Conservation (phyloP, 495 filamentous ascomycete genomes). For the Neurospora sp. region DNA sequence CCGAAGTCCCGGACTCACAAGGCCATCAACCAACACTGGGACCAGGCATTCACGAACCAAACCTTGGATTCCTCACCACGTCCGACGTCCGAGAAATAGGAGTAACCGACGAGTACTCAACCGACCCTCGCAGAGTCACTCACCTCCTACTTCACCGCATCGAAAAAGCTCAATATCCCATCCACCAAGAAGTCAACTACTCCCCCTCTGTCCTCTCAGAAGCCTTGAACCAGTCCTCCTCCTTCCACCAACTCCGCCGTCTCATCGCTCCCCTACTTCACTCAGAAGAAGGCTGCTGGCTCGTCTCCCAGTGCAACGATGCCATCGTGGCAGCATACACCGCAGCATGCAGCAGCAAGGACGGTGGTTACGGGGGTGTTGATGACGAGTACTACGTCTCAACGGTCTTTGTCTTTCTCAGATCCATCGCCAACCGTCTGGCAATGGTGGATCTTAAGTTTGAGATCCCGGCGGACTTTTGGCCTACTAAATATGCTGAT, state of each 20-base stretch:
- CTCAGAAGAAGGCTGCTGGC: not conserved
- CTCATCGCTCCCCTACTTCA: slow-evolving; percentile 1
- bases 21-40: too few species aligned
- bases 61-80: not conserved
- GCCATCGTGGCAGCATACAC: not conserved
- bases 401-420: not conserved
- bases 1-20: too few species aligned
- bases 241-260: not conserved
- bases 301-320: slow-evolving; percentile 1
- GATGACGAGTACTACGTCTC: not conserved
- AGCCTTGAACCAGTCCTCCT: not conserved
- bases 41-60: not conserved
- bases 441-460: not conserved
- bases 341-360: not conserved
- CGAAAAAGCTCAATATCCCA: not conserved
- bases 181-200: not conserved
- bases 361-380: not conserved
- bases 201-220: not conserved
- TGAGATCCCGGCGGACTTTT: not conserved
- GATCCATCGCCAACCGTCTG: not conserved
- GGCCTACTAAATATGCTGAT: not conserved
- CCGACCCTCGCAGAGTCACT: not conserved
- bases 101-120: not conserved
- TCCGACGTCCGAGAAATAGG: not conserved
- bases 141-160: not conserved